Percentiles rank a stretch among this genome's conserved stretches.
phyloP scores from a whole-genome alignment of 345 rosid genomes.

The Syzygium jambos region DNA sequence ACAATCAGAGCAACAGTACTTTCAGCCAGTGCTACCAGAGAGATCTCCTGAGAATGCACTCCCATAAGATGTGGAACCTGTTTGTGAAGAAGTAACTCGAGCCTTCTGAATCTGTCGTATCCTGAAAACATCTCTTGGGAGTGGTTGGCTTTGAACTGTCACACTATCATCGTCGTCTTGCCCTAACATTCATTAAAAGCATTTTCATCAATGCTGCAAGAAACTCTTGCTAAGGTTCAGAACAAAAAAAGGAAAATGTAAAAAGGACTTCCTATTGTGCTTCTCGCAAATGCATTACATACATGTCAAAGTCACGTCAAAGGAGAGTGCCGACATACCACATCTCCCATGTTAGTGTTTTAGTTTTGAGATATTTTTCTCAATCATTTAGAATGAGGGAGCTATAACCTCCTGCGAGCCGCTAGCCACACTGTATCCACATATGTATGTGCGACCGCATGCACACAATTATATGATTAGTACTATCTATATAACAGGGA shows the following conservation, averaged over 20 bases:
- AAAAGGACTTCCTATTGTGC: neutral
- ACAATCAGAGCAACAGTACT: neutral
- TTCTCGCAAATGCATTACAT: neutral
- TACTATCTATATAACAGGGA: neutral
- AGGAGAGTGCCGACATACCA: neutral
- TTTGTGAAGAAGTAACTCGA: slow-evolving; percentile 62
- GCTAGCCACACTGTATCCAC: neutral
- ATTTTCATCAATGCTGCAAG: neutral
- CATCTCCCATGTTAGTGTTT: neutral
- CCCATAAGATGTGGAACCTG: slow-evolving; percentile 80
- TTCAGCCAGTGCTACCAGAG: slow-evolving; percentile 66
- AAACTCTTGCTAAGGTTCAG: neutral
- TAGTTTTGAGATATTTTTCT: neutral
- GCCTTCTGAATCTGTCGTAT: slow-evolving; percentile 74
- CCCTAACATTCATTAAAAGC: slow-evolving; percentile 21
- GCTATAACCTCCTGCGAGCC: neutral
- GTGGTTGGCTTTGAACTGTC: slow-evolving; percentile 72
- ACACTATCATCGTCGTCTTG: slow-evolving; percentile 68
- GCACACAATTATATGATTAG: neutral
- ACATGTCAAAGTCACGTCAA: neutral
- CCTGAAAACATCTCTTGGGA: slow-evolving; percentile 65
- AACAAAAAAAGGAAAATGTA: neutral
- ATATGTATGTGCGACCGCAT: neutral
- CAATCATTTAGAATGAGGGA: neutral
- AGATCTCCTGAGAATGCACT: slow-evolving; percentile 84